A percentile compares a stretch with the other conserved stretches of the same genome.
Evolutionary conservation across 2,329 filamentous ascomycete species (phyloP).

Genomic region (Metarhizium robertsii): DNA sequence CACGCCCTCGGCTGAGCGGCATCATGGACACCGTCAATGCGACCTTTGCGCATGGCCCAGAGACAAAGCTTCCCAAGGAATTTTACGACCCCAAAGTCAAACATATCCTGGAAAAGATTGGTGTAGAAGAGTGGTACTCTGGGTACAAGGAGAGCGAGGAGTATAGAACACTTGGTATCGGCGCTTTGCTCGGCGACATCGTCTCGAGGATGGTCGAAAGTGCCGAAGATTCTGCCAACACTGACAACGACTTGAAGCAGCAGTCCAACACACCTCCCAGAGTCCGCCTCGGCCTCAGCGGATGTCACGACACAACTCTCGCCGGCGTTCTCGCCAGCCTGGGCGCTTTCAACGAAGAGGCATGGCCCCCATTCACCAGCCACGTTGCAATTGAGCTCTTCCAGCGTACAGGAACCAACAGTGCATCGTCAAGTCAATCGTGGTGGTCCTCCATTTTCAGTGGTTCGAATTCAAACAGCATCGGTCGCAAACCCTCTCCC

Average conservation of each 20-base stretch:
- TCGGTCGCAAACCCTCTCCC: constrained; percentile 50
- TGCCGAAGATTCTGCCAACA: constrained; percentile 45
- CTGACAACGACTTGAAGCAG: constrained; percentile 39
- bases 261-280: constrained; percentile 20
- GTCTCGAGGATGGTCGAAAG: constrained; percentile 64
- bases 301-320: constrained; percentile 90
- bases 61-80: constrained; percentile 68
- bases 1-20: constrained; percentile 72
- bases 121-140: constrained; percentile 85
- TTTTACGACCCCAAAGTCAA: constrained; percentile 76
- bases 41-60: constrained; percentile 66
- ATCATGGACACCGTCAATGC: constrained; percentile 93
- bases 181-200: constrained; percentile 74
- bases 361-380: constrained; percentile 90
- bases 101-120: constrained; percentile 63
- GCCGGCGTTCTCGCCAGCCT: constrained; percentile 69
- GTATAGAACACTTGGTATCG: constrained; percentile 85
- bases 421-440: constrained; percentile 13
- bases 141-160: constrained; percentile 79
- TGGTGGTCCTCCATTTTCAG: constrained; percentile 19
- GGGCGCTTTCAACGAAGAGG: constrained; percentile 62
- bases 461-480: constrained; percentile 28
- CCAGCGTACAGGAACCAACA: constrained; percentile 34
- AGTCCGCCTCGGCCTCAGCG: constrained; percentile 69
- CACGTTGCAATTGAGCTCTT: constrained; percentile 90